phyloP scores from a whole-genome alignment of 345 rosid genomes.

The Acer negundo region DNA sequence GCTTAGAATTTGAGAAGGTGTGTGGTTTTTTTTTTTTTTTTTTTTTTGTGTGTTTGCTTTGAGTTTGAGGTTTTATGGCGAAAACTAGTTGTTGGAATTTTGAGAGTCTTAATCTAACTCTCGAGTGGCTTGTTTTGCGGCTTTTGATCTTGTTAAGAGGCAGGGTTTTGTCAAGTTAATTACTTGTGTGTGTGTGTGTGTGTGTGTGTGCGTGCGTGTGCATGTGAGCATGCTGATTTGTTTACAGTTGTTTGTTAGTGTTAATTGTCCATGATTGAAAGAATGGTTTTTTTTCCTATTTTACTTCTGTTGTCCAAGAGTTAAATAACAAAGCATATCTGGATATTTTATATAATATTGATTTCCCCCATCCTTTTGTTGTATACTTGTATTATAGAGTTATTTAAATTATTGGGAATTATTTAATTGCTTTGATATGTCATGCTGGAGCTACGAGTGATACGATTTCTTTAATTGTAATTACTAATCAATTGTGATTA shows the following conservation, averaged over 20 bases:
- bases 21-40: not conserved
- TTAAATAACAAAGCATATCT: not conserved
- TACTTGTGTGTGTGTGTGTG: not conserved
- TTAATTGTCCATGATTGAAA: not conserved
- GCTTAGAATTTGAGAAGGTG: not conserved
- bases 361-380: not conserved
- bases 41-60: not conserved
- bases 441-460: not conserved
- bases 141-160: conserved; percentile 12
- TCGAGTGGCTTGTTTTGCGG: conserved; percentile 1
- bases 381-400: not conserved
- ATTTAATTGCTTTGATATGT: not conserved
- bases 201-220: too few species aligned
- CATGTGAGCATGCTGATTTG: not conserved
- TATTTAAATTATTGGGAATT: not conserved
- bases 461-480: not conserved
- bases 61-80: conserved; percentile 7
- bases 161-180: not conserved
- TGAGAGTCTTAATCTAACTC: not conserved
- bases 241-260: not conserved
- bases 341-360: not conserved
- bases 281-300: not conserved
- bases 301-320: not conserved
- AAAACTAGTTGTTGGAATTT: not conserved
- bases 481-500: not conserved